phyloP scores from a whole-genome alignment of 1,284 basidiomycete genomes.

The Anthracocystis panici-leucophaei region DNA sequence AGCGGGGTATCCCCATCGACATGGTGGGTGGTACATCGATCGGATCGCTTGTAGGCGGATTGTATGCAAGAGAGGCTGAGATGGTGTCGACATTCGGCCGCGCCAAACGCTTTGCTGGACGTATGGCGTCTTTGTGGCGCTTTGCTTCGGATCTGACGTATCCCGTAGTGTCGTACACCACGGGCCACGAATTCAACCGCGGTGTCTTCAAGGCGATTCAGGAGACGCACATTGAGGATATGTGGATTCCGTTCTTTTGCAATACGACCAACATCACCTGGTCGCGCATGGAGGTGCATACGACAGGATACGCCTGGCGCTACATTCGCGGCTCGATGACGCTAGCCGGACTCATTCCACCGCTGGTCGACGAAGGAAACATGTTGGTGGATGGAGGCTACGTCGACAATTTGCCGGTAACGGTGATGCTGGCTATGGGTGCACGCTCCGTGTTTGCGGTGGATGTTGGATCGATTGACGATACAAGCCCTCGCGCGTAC shows the following conservation, averaged over 20 bases:
- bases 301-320: conserved; percentile 81
- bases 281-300: conserved; percentile 96
- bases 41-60: conserved; percentile 88
- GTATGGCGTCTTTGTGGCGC: conserved; percentile 94
- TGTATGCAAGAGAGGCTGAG: conserved; percentile 94
- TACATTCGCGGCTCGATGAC: conserved; percentile 95
- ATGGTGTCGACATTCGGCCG: conserved; percentile 86
- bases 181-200: conserved; percentile 74
- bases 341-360: conserved; percentile 91
- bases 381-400: conserved; percentile 71
- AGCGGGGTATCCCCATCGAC: conserved; percentile 92
- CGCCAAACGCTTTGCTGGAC: conserved; percentile 89
- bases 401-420: conserved; percentile 74
- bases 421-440: conserved; percentile 91
- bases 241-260: conserved; percentile 99
- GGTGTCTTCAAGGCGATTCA: conserved; percentile 53
- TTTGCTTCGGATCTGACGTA: conserved; percentile 96
- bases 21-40: conserved; percentile 86
- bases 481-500: conserved; percentile 92
- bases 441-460: conserved; percentile 92
- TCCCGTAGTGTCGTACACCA: conserved; percentile 96
- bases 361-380: conserved; percentile 92
- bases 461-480: conserved; percentile 95
- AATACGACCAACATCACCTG: conserved; percentile 99
- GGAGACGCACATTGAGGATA: conserved; percentile 82